phyloP scores from a whole-genome alignment of 257 asterid genomes.

The Plectranthus barbatus region DNA sequence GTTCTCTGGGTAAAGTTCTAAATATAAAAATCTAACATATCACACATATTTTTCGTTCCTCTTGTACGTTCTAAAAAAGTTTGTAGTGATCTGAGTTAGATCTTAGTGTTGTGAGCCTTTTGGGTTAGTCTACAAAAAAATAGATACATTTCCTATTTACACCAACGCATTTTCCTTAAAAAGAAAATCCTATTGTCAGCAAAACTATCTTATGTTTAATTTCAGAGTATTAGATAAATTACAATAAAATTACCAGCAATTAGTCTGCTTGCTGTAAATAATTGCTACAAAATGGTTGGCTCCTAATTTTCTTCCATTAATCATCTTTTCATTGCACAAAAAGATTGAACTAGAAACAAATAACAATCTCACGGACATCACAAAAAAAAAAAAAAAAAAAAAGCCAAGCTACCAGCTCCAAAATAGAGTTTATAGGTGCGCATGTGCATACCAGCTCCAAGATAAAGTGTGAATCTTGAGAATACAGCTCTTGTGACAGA shows the following conservation, averaged over 20 bases:
- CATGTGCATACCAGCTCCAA: conserved; percentile 71
- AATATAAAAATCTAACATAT: not conserved
- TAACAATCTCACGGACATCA: not conserved
- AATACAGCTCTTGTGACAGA: conserved; percentile 91
- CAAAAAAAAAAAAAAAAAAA: not conserved
- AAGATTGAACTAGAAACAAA: not conserved
- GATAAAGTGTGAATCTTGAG: conserved; percentile 96
- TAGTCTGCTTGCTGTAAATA: not conserved
- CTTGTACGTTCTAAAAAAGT: not conserved
- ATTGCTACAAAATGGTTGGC: not conserved
- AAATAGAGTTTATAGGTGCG: conserved; percentile 2
- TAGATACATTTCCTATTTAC: not conserved
- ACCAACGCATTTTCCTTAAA: not conserved
- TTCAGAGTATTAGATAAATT: not conserved
- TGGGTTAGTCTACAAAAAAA: not conserved
- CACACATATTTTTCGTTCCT: not conserved
- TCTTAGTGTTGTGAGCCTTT: not conserved
- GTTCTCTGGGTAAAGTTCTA: not conserved
- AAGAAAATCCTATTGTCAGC: not conserved
- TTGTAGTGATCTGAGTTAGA: not conserved
- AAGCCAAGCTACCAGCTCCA: not conserved
- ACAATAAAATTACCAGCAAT: not conserved
- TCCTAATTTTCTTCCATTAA: not conserved
- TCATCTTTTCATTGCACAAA: not conserved
- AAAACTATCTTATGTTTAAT: not conserved